Conservation (phyloP, 148 eudicot genomes). For the Salicornia ramosissima region DNA sequence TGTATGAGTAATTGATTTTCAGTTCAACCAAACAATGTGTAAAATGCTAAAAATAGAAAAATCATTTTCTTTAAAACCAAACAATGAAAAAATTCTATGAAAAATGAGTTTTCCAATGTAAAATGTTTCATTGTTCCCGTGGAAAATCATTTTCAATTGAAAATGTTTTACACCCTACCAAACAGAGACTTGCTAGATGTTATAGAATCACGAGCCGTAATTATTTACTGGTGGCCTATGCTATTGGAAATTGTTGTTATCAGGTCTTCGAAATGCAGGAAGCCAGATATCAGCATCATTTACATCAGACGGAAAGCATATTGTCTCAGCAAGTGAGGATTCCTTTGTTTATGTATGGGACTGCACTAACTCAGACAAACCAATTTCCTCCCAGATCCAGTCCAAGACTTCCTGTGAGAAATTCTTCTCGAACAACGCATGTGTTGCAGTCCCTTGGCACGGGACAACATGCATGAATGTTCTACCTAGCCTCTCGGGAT, state of each 20-base stretch:
- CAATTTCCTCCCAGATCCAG: constrained; percentile 33
- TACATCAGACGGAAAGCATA: constrained; percentile 59
- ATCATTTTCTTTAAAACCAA: no score
- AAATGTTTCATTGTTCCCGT: no score
- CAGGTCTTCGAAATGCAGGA: constrained; percentile 57
- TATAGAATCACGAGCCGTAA: no score
- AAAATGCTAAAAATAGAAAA: no score
- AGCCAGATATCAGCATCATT: constrained; percentile 67
- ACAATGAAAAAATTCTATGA: no score
- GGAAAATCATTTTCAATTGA: no score
- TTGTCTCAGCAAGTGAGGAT: constrained; percentile 70
- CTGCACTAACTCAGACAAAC: constrained; percentile 20
- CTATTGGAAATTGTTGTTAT: background rate
- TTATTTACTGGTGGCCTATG: no score
- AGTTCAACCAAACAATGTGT: no score
- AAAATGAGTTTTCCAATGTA: no score
- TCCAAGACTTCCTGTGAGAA: constrained; percentile 51
- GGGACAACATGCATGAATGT: constrained; percentile 35
- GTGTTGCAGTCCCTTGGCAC: constrained; percentile 68
- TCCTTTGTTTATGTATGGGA: constrained; percentile 72
- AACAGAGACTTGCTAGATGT: no score
- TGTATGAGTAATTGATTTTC: no score
- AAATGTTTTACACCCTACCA: no score
- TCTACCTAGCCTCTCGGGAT: constrained; percentile 14
- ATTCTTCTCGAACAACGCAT: constrained; percentile 51